phyloP scores from a whole-genome alignment of 2,329 filamentous ascomycete genomes.

The Aureobasidium uvarum region DNA sequence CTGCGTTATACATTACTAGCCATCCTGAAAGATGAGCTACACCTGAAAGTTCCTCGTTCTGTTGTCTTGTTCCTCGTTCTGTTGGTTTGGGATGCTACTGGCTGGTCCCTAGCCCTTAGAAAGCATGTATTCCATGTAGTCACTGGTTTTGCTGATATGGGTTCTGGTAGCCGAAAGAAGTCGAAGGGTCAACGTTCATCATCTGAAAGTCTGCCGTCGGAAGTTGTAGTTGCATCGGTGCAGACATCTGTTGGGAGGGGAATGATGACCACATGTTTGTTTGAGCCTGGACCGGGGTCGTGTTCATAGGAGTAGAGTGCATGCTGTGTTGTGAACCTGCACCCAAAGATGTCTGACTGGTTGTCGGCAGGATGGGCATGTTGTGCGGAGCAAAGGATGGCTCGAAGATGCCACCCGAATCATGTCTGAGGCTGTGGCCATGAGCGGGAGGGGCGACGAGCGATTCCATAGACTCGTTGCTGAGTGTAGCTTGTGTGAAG shows the following conservation, averaged over 20 bases:
- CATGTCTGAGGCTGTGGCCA: constrained; percentile 17
- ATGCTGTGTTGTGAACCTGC: constrained; percentile 7
- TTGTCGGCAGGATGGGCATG: constrained; percentile 12
- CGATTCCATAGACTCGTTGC: constrained; percentile 22
- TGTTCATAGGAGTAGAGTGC: constrained; percentile 19
- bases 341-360: neutral
- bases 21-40: neutral
- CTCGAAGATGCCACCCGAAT: constrained; percentile 25
- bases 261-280: constrained; percentile 16
- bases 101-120: neutral
- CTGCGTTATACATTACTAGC: neutral
- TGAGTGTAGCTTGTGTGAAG: constrained; percentile 24
- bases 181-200: constrained; percentile 12
- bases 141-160: constrained; percentile 1
- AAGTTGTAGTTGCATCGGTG: constrained; percentile 10
- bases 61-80: constrained; percentile 6
- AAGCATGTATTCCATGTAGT: neutral
- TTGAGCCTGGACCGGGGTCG: constrained; percentile 3
- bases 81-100: neutral
- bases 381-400: constrained; percentile 24
- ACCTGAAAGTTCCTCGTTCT: neutral
- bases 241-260: constrained; percentile 11
- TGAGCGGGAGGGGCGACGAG: neutral
- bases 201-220: constrained; percentile 8
- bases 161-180: constrained; percentile 8